Base-by-base conservation (phyloP, 176 grass and related monocot species). In the Zea mays region DNA sequence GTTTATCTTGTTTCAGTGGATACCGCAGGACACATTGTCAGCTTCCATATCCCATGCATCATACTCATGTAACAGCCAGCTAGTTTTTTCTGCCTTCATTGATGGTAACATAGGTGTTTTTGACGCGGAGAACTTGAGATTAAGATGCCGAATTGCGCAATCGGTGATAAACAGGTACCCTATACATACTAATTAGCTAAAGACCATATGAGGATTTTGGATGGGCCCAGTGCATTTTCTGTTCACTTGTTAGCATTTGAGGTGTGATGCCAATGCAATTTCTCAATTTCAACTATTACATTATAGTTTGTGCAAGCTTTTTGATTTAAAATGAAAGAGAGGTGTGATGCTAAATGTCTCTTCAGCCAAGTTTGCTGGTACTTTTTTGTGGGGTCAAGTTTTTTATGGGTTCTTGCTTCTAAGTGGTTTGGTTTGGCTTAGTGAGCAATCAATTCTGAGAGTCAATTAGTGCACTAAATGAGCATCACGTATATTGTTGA, bases 21-120 rank as follows among this genome's bases (percentile, higher is more conserved):
- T 98, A 85, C 85, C 89, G 21, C 87, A 94, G 77, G 87, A 88
- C 50, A 62, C 79, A 20, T 76, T 98, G 64, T 94, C 95, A 67
- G 82, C 91, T 82, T 78, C 87, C 14, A 88, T 98, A 82, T 90
- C 89, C 11, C 82, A 88, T 43, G 95, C 95, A 68, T 92, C 92
- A 8, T 98, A 98, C 38, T 94, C 91, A 1, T 94, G 95, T 83
- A 90, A 94, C 57, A 94, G 91, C 78, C 87, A 90, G 54, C 69
- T 98, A 49, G 89, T 98, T 72, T 92, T 91, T 85, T 87, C 89
- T 78, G 90, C 95, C 39, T 94, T 98, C 50, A 86, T 41, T 58
- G 89, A 94, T 88, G 95, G 95, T 56, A 90, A 90, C 65, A 62
- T 98, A 73, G 91, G 87, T 72, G 88, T 98, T 61, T 98, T 98